These are phyloP conservation scores for Yamadazyma blattariae DNA, from an alignment of 1,139 yeast species.

Conservation along the genomic window DNA sequence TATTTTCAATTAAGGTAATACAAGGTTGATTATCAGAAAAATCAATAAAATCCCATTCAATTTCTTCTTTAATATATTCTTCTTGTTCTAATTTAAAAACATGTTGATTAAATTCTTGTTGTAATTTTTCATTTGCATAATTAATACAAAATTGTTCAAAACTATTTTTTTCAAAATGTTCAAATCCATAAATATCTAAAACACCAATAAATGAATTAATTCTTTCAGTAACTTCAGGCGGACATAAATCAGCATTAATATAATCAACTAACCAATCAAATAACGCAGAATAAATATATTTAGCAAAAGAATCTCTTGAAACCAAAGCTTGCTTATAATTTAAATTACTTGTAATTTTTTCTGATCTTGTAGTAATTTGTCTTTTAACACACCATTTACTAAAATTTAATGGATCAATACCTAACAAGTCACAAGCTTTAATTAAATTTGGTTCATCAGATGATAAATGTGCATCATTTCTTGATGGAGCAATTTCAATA, in stretches of 20 bases:
- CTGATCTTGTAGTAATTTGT: slow-evolving; percentile 90
- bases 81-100: slow-evolving; percentile 97
- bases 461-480: slow-evolving; percentile 78
- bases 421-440: slow-evolving; percentile 83
- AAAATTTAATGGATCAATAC: slow-evolving; percentile 69
- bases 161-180: slow-evolving; percentile 90
- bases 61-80: slow-evolving; percentile 86
- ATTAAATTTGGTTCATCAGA: slow-evolving; percentile 84
- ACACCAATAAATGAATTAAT: slow-evolving; percentile 88
- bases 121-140: slow-evolving; percentile 95
- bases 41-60: slow-evolving; percentile 96
- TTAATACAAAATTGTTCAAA: slow-evolving; percentile 98
- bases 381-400: slow-evolving; percentile 94
- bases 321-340: slow-evolving; percentile 84
- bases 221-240: slow-evolving; percentile 58
- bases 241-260: slow-evolving; percentile 79
- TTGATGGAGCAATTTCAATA: slow-evolving; percentile 80
- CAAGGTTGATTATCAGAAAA: slow-evolving; percentile 98
- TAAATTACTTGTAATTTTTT: slow-evolving; percentile 83
- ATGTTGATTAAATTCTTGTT: slow-evolving; percentile 96
- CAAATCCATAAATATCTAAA: slow-evolving; percentile 95
- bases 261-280: slow-evolving; percentile 93
- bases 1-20: slow-evolving; percentile 87
- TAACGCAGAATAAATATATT: slow-evolving; percentile 85
- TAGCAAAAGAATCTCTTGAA: slow-evolving; percentile 94